Conservation (phyloP, 305 asterid genomes). For the Fraxinus sp. region DNA sequence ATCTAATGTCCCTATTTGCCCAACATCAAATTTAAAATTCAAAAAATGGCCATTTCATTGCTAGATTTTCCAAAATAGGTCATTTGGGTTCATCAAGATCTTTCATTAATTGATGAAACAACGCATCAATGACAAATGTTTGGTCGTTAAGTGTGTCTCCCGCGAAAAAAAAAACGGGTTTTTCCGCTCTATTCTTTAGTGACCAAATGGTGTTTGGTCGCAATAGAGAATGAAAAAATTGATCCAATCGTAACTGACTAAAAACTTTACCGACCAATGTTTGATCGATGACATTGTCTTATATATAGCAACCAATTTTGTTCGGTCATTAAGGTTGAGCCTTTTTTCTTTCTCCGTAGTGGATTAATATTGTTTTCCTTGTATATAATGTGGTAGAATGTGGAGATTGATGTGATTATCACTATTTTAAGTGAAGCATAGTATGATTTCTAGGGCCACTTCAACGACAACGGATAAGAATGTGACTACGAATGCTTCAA, state of each 20-base stretch:
- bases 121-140: background rate
- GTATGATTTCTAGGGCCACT: background rate
- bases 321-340: no score
- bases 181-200: background rate
- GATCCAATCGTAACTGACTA: background rate
- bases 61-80: background rate
- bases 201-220: background rate
- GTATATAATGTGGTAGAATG: no score
- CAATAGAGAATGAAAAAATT: background rate
- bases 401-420: no score
- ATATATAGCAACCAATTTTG: no score
- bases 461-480: background rate
- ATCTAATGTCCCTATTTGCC: background rate
- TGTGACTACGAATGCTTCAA: background rate
- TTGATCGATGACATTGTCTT: no score
- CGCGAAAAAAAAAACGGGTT: background rate
- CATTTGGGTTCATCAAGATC: background rate
- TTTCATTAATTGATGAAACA: background rate
- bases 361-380: no score
- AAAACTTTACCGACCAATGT: no score
- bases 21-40: background rate
- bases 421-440: background rate
- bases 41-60: background rate
- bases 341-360: no score
- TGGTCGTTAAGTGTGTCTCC: background rate